These are phyloP conservation scores for Cryptococcus neoformans DNA, from an alignment of 1,284 basidiomycete species.

Conservation along the genomic window DNA sequence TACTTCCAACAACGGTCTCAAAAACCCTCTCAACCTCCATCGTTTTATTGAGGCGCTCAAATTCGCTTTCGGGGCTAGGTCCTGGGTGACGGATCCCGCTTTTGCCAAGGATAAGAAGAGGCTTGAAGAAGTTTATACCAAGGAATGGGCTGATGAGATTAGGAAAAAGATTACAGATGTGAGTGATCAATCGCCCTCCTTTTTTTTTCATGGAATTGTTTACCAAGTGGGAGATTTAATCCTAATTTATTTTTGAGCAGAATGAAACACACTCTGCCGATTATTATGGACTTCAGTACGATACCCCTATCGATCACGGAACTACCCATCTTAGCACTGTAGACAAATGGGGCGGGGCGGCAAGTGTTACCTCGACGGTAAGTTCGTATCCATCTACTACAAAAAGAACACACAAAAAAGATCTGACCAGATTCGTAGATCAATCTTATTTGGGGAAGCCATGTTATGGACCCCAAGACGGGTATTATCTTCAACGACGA, in stretches of 20 bases:
- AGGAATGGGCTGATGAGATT: conserved; percentile 63
- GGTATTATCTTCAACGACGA: conserved; percentile 90
- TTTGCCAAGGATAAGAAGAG: conserved; percentile 53
- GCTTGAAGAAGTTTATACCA: conserved; percentile 67
- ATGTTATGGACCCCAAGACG: conserved; percentile 75
- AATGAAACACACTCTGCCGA: conserved; percentile 70
- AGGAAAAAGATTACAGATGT: conserved; percentile 75
- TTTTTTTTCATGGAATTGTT: too few species aligned
- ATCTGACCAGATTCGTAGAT: conserved; percentile 49
- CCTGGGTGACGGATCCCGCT: conserved; percentile 70
- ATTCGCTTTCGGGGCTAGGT: conserved; percentile 55
- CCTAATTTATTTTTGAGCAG: conserved; percentile 47
- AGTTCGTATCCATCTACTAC: conserved; percentile 16
- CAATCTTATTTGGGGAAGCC: conserved; percentile 81
- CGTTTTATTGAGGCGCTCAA: conserved; percentile 54
- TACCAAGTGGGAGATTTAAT: too few species aligned
- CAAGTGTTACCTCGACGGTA: conserved; percentile 74
- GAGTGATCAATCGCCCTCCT: conserved; percentile 17
- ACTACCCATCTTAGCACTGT: conserved; percentile 84
- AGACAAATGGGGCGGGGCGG: conserved; percentile 80
- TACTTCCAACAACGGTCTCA: conserved; percentile 25
- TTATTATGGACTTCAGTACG: conserved; percentile 82
- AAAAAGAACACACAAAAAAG: background rate
- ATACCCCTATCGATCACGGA: conserved; percentile 74
- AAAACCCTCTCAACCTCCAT: conserved; percentile 41